phyloP scores from a whole-genome alignment of 2,329 filamentous ascomycete genomes.

The Beauveria sp. region DNA sequence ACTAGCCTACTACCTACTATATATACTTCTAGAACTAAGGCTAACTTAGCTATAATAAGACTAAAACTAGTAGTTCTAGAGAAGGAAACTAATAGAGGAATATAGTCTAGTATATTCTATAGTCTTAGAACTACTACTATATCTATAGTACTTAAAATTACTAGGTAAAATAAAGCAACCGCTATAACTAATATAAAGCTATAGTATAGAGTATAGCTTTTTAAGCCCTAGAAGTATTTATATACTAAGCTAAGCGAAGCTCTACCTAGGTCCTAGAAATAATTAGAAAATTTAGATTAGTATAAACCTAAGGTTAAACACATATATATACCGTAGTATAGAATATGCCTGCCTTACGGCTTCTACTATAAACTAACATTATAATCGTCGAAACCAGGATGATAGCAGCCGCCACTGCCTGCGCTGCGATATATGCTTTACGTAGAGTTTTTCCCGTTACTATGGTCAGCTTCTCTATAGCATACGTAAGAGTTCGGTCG shows the following conservation, averaged over 20 bases:
- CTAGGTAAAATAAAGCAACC: too few species aligned
- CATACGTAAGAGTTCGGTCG: not conserved
- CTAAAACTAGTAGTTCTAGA: too few species aligned
- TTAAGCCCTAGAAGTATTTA: not conserved
- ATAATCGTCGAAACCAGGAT: not conserved
- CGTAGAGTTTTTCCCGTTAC: not conserved
- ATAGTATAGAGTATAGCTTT: not conserved
- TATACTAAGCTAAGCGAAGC: not conserved
- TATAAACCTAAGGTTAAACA: not conserved
- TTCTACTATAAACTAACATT: not conserved
- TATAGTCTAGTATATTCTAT: too few species aligned
- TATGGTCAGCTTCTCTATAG: not conserved
- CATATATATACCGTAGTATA: not conserved
- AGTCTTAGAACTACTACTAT: too few species aligned
- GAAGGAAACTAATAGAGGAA: too few species aligned
- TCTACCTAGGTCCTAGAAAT: not conserved
- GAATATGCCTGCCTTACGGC: not conserved
- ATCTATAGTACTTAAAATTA: too few species aligned
- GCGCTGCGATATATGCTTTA: not conserved
- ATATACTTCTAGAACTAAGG: too few species aligned
- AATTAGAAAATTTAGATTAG: not conserved
- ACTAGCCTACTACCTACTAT: too few species aligned
- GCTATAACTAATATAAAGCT: too few species aligned
- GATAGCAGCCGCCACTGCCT: not conserved
- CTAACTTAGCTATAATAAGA: too few species aligned